Base-by-base conservation (phyloP, 2,329 filamentous ascomycete genomes). In the Tolypocladium tropicale region DNA sequence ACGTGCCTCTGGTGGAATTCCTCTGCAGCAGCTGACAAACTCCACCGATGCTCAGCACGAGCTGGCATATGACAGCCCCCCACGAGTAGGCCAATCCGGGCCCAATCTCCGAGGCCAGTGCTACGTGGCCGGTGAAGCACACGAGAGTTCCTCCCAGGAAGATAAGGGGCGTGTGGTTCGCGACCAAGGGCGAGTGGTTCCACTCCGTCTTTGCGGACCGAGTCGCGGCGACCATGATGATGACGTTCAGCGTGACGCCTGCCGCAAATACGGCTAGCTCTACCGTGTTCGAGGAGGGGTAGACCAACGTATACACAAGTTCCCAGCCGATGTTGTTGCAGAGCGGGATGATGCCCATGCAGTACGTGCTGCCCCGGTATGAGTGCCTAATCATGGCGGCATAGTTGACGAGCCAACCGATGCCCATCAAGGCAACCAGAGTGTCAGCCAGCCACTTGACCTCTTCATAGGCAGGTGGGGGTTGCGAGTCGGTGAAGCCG, bases 271-370 rank as follows among this genome's bases (percentile, higher is more conserved):
- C 56, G 9, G 52, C 48, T 16, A 57, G 55, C 46, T 60, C 58
- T n/a, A 60, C 53, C 36, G 23, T 51, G 55, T 60, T 58, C 1
- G 50, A 34, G 2, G 58, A 60, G 23, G 58, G 58, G 53, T 56
- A 58, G 14, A 60, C 48, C 4, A 57, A 3, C 12, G 56, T 58
- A 25, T 60, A 60, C 6, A 56, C 53, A 7, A 60, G 46, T 41
- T 60, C 58, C 58, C 58, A 60, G 43, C 55, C 57, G 23, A 60
- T 55, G 25, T 60, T 60, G 53, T 58, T 58, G 56, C 58, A 60
- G 32, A 60, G 56, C 21, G 58, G 58, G 23, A 60, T 52, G 11
- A 60, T 56, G 14, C 55, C 57, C 58, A 60, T 60, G 58, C 58
- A 54, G 46, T 58, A 55, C 6, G 58, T 56, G 37, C 57, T 16